Evolutionary conservation across 345 rosid species (phyloP), one percentile per base, ranked within the genome.

Genomic region (Cardamine occulta): DNA sequence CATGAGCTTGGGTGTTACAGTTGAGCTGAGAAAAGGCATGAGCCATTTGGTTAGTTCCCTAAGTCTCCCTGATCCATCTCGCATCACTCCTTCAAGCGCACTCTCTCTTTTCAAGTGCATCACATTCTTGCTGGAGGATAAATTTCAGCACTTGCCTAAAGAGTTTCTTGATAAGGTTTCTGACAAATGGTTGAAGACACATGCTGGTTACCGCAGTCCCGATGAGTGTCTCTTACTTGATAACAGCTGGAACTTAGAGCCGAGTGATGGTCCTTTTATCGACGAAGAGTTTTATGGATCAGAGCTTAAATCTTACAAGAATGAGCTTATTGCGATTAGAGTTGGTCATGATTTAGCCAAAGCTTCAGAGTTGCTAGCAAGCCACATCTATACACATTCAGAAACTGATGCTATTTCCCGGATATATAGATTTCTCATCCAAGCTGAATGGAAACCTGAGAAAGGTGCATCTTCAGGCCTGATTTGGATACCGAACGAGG

Each of bases 211-310:
- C 62, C 63, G 63, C 49, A 58, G 83, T 74, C 96, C 93, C 3
- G n/a, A 59, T 1, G 63, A 80, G 57, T 82, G 88, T 84, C 79
- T 80, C 52, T 61, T 87, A 60, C 81, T 85, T 24, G 86, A 84
- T 73, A 21, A 76, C 6, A 18, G 52, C 11, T 88, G 88, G 87
- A 77, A 29, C 7, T 21, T 92, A 77, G 70, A 80, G 74, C 82
- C 3, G 21, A 37, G 77, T 13, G 93, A 92, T 74, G 97, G 97
- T 6, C 96, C 93, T 8, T 88, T 92, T 84, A 83, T 89, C 56
- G 91, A 88, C 24, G 90, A 88, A 61, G 77, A 31, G 24, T 87
- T 80, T 74, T 89, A 88, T 72, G 88, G 93, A 55, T 56, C 78
- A 6, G 45, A 59, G 18, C 62, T 87, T 7, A 63, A 37, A 7